Base-by-base conservation (phyloP, 2,329 filamentous ascomycete genomes). In the Ceratocystis cubensis region DNA sequence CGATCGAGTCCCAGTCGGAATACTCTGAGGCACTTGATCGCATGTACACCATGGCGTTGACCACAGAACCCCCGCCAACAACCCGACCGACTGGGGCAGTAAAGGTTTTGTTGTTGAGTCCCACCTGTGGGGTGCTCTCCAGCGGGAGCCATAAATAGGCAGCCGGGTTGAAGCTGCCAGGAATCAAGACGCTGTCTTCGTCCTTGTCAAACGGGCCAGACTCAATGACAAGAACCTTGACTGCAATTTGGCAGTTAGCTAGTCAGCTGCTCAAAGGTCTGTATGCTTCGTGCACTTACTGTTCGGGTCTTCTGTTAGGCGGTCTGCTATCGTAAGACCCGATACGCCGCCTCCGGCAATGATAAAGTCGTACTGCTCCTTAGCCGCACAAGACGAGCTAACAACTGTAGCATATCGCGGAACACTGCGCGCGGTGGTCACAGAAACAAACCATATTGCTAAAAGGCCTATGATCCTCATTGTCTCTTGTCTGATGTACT, bases 1-100 rank as follows among this genome's bases (percentile, higher is more conserved):
- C 80, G 1, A 82, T 70, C 2, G 71, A 71, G 45, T 74, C 74
- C 79, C 80, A 82, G 1, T 74, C 72, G 62, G 80, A 72, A 61
- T 79, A 79, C 48, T 78, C 78, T 0, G 72, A 70, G n/a, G 71
- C 70, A 3, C 73, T 72, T 1, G 75, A 75, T 13, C 75, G 72
- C 44, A 75, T 71, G 70, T 74, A 76, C 33, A 76, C 71, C 69
- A 77, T 73, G 13, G 72, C 74, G 70, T 79, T 79, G 61, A 78
- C 69, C 5, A 73, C 74, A 3, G 74, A 75, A 15, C 75, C 74
- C 8, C 78, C 77, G 20, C 78, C 77, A 48, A 76, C 72, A 15
- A 74, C 74, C 33, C 71, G 70, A 17, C 73, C 75, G 15, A 74
- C 48, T 20, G 68, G 68, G 3, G 63, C 65, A 41, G 63, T 69